Percentiles rank a stretch among this genome's conserved stretches.
phyloP scores from a whole-genome alignment of 2,329 filamentous ascomycete genomes.

The Emmonsiellopsis sp. region DNA sequence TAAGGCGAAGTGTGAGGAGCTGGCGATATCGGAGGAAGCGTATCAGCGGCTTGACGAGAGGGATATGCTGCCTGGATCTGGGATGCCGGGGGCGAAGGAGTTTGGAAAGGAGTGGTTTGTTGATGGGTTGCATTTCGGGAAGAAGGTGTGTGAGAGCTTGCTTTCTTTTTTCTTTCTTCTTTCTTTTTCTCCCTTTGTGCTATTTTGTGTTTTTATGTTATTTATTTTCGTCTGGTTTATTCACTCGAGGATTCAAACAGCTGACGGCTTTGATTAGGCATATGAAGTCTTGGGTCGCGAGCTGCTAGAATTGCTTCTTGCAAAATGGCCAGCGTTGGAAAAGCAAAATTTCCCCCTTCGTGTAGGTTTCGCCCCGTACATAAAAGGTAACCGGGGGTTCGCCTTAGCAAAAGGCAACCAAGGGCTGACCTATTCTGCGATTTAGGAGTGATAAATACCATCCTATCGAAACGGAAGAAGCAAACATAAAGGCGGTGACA shows the following conservation, averaged over 20 bases:
- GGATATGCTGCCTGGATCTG: slow-evolving; percentile 25
- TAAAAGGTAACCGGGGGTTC: neutral
- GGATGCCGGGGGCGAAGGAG: slow-evolving; percentile 19
- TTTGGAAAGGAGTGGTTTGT: slow-evolving; percentile 28
- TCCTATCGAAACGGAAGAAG: neutral
- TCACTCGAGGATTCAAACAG: neutral
- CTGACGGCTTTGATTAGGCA: slow-evolving; percentile 5
- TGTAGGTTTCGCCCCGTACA: neutral
- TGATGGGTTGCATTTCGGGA: slow-evolving; percentile 29
- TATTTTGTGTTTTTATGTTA: neutral
- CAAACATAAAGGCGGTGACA: no score
- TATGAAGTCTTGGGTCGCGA: slow-evolving; percentile 12
- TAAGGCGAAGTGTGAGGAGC: slow-evolving; percentile 11
- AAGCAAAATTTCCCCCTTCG: slow-evolving; percentile 9
- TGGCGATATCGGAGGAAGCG: slow-evolving; percentile 8
- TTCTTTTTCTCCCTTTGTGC: neutral
- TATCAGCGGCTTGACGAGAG: slow-evolving; percentile 20
- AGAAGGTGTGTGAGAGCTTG: slow-evolving; percentile 6
- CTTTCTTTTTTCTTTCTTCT: neutral
- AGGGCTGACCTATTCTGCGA: neutral
- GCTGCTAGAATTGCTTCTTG: slow-evolving; percentile 9
- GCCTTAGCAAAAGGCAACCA: neutral
- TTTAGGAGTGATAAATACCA: neutral
- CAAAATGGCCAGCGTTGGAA: slow-evolving; percentile 14
- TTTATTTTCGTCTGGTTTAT: neutral